phyloP scores from a whole-genome alignment of 257 asterid species.

The Nicotiana tomentosiformis region DNA sequence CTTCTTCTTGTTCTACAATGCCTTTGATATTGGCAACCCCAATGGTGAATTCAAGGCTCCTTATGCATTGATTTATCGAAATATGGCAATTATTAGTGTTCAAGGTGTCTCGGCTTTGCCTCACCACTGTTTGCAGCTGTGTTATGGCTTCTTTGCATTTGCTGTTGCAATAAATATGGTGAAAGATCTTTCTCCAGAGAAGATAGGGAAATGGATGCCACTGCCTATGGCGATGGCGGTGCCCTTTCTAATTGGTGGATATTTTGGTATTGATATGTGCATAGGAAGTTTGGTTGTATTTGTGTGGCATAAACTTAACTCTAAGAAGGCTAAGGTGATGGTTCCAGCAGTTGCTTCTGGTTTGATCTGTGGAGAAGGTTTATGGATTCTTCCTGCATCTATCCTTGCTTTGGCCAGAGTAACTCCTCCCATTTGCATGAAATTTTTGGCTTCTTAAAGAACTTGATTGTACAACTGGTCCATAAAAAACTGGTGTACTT shows the following conservation, averaged over 20 bases:
- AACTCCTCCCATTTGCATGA: constrained; percentile 80
- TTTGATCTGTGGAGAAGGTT: constrained; percentile 80
- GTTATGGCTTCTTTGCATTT: constrained; percentile 65
- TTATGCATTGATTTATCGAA: constrained; percentile 64
- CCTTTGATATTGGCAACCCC: constrained; percentile 80
- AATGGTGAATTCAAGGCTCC: constrained; percentile 83
- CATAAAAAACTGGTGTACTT: neutral
- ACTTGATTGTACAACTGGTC: neutral
- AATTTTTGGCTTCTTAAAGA: constrained; percentile 40
- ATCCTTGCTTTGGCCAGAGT: constrained; percentile 66
- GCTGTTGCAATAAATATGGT: constrained; percentile 44
- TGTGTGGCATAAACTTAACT: constrained; percentile 46
- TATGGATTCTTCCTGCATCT: constrained; percentile 79
- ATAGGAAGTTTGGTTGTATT: constrained; percentile 64
- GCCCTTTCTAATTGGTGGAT: constrained; percentile 73
- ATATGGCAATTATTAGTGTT: constrained; percentile 75
- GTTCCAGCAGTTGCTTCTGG: constrained; percentile 88
- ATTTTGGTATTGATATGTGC: constrained; percentile 83
- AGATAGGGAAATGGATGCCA: constrained; percentile 72
- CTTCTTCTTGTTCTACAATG: constrained; percentile 62
- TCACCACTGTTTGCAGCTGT: constrained; percentile 61
- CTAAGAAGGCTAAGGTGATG: constrained; percentile 48
- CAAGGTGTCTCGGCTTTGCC: constrained; percentile 85
- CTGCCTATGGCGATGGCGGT: constrained; percentile 83
- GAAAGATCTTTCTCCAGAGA: constrained; percentile 48